Conservation (phyloP, 1,284 basidiomycete genomes). For the Tilletia horrida region DNA sequence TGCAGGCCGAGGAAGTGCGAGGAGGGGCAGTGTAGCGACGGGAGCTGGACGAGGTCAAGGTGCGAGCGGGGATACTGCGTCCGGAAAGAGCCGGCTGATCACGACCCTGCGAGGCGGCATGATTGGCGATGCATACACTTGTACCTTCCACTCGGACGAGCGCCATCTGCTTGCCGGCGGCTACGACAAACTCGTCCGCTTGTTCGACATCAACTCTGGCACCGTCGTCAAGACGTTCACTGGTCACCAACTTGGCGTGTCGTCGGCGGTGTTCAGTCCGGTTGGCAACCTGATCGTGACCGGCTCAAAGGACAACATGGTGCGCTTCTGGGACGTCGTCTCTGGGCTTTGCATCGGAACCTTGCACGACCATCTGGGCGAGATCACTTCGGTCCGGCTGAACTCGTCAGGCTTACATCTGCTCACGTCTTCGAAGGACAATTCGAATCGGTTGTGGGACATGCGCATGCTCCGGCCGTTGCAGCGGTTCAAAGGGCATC, state of each 20-base stretch:
- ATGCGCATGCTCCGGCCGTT: slow-evolving; percentile 51
- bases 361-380: slow-evolving; percentile 58
- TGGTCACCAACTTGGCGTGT: slow-evolving; percentile 58
- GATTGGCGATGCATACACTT: slow-evolving; percentile 58
- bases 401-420: slow-evolving; percentile 57
- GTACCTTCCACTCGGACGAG: slow-evolving; percentile 57
- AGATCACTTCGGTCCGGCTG: slow-evolving; percentile 59
- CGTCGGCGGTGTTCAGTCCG: slow-evolving; percentile 57
- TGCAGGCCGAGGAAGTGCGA: too few species aligned
- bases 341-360: slow-evolving; percentile 58
- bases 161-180: slow-evolving; percentile 57
- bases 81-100: neutral
- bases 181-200: slow-evolving; percentile 59
- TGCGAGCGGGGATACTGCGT: neutral
- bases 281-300: slow-evolving; percentile 58
- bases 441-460: slow-evolving; percentile 56
- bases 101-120: neutral
- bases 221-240: slow-evolving; percentile 59
- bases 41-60: too few species aligned
- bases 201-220: slow-evolving; percentile 58
- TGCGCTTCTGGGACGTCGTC: slow-evolving; percentile 60
- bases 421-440: slow-evolving; percentile 59
- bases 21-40: too few species aligned
- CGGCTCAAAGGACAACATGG: slow-evolving; percentile 59
- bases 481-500: slow-evolving; percentile 59